phyloP scores from a whole-genome alignment of 495 filamentous ascomycete genomes.

The Hypoxylon crocopeplum region DNA sequence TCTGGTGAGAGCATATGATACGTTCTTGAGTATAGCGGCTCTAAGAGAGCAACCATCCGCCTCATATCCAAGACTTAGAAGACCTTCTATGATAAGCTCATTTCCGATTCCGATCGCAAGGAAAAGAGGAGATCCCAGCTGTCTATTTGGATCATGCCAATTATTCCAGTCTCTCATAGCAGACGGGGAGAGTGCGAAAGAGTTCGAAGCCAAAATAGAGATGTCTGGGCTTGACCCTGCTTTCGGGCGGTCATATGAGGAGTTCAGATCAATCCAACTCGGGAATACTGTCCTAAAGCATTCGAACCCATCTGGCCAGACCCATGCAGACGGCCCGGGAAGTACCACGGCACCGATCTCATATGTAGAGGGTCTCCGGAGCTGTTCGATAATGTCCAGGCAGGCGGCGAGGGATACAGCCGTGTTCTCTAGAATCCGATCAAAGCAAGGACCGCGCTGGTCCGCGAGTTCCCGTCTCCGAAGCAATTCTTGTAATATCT shows the following conservation, averaged over 20 bases:
- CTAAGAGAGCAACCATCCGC: background rate
- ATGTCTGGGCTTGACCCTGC: background rate
- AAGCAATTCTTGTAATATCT: background rate
- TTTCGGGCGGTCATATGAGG: too few relatives aligned
- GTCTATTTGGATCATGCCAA: background rate
- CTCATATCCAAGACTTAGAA: background rate
- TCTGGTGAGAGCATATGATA: background rate
- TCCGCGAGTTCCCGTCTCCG: background rate
- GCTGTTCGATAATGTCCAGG: slow-evolving; percentile 6
- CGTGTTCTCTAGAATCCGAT: background rate
- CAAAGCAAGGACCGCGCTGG: background rate
- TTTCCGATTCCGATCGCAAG: background rate
- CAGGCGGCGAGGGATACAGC: background rate
- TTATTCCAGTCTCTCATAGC: background rate
- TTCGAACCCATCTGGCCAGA: too few relatives aligned
- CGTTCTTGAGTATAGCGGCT: background rate
- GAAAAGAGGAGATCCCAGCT: background rate
- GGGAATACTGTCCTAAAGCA: too few relatives aligned
- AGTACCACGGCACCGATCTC: background rate
- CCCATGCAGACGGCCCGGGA: background rate
- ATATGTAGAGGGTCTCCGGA: background rate
- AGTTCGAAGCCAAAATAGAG: background rate
- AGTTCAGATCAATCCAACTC: too few relatives aligned
- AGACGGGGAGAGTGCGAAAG: background rate
- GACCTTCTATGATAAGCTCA: background rate